A percentile compares a stretch with the other conserved stretches of the same genome.
Evolutionary conservation across 345 rosid genomes (phyloP).

Genomic region (Salix caprea): DNA sequence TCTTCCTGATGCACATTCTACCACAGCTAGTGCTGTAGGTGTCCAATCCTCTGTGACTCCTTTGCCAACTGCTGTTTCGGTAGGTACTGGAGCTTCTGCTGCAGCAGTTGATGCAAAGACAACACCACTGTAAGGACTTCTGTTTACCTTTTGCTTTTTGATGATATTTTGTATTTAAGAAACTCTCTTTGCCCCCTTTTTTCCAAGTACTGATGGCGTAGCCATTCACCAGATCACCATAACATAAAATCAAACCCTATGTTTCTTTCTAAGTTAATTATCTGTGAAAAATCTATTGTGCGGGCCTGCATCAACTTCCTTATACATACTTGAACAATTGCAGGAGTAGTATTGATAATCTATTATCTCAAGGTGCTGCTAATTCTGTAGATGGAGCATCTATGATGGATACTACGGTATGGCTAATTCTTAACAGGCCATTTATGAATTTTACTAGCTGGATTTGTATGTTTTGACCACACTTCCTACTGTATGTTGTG

Average conservation of each 20-base stretch:
- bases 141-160: constrained; percentile 13
- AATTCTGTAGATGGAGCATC: constrained; percentile 46
- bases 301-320: no score
- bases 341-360: constrained; percentile 42
- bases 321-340: not conserved
- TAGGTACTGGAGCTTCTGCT: constrained; percentile 30
- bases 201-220: no score
- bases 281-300: no score
- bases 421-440: constrained; percentile 7
- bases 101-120: constrained; percentile 33
- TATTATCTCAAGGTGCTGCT: constrained; percentile 38
- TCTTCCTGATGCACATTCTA: constrained; percentile 34
- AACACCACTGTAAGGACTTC: constrained; percentile 40
- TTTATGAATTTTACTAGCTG: constrained; percentile 3
- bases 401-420: constrained; percentile 57
- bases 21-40: constrained; percentile 23
- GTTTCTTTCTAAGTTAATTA: no score
- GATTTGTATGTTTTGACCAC: not conserved
- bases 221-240: no score
- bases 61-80: constrained; percentile 34
- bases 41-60: constrained; percentile 32
- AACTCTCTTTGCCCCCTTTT: not conserved
- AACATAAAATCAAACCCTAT: no score
- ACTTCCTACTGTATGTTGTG: not conserved
- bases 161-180: not conserved